A percentile compares a stretch with the other conserved stretches of the same genome.
Evolutionary conservation across 257 asterid species (phyloP).

Genomic region (Petunia axillaris): DNA sequence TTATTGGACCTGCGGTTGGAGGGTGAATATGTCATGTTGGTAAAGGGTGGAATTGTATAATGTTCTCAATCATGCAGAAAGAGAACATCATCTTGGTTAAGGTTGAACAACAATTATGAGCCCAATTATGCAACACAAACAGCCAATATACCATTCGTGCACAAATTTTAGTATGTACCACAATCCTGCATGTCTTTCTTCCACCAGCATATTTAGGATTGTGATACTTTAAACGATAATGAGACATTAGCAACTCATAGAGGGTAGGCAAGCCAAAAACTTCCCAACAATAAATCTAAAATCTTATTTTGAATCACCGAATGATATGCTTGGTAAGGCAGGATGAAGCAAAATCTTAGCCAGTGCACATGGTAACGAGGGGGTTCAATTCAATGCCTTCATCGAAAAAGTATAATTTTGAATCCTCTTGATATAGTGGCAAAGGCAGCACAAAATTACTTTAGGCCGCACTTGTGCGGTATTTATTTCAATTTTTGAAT

Average conservation of each 20-base stretch:
- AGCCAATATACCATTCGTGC: neutral
- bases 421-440: too few species aligned
- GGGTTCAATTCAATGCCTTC: neutral
- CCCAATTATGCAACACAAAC: neutral
- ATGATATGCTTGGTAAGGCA: neutral
- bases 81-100: neutral
- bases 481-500: too few species aligned
- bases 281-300: too few species aligned
- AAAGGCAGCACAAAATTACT: too few species aligned
- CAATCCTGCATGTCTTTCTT: neutral
- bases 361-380: neutral
- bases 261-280: neutral
- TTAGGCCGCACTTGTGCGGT: too few species aligned
- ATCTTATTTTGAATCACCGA: too few species aligned
- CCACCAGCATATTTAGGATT: neutral
- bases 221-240: neutral
- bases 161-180: neutral
- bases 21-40: neutral
- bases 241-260: neutral
- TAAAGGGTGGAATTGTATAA: neutral
- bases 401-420: neutral
- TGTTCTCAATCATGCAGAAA: neutral
- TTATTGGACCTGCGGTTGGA: too few species aligned
- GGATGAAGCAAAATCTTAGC: neutral
- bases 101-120: neutral